Evolutionary conservation across 495 filamentous ascomycete species (phyloP), one percentile per base, ranked within the genome.

Genomic region (Astrothelium macrocarpum): DNA sequence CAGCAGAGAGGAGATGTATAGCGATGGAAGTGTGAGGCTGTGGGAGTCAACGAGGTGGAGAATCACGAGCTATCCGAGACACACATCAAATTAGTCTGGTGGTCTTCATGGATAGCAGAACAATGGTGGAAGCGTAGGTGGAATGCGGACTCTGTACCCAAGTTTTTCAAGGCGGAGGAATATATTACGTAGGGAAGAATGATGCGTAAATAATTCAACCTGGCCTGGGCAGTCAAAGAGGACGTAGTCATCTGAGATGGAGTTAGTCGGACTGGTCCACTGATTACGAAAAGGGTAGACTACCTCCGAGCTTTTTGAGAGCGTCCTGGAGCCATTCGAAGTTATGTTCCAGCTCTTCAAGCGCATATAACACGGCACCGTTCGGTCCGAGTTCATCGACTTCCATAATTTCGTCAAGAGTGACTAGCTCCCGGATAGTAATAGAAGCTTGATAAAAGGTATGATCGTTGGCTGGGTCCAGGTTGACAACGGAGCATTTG

Each of bases 221-320:
- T 98, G 94, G 1, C 94, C 94, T 0, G 94, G 94, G 64, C 94
- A 97, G 76, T 98, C 94, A 60, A 98, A 97, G 2, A 98, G 74
- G 58, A 98, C 78, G 75, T 97, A 97, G 64, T 97, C 92, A 60
- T 96, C 91, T 87, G 45, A 28, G 26, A 32, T 9, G 10, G 28
- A 36, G 14, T 66, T 43, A 64, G 59, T n/a, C n/a, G n/a, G n/a
- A n/a, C n/a, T n/a, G n/a, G n/a, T n/a, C n/a, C n/a, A n/a, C 5
- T 56, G 0, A 20, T 9, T 9, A 34, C 39, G 31, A n/a, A 45
- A 59, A 16, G 18, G 42, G 53, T 4, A 25, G 59, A 61, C 60
- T 32, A 64, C 65, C 66, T 63, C 64, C 62, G 26, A 69, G 64
- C 12, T 61, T 45, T 36, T 70, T 68, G 59, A 73, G 39, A 5